Evolutionary conservation across 192 early-diverging fungal genomes (phyloP), one percentile per base, ranked within the genome.

Genomic region (Umbelopsis ramanniana): DNA sequence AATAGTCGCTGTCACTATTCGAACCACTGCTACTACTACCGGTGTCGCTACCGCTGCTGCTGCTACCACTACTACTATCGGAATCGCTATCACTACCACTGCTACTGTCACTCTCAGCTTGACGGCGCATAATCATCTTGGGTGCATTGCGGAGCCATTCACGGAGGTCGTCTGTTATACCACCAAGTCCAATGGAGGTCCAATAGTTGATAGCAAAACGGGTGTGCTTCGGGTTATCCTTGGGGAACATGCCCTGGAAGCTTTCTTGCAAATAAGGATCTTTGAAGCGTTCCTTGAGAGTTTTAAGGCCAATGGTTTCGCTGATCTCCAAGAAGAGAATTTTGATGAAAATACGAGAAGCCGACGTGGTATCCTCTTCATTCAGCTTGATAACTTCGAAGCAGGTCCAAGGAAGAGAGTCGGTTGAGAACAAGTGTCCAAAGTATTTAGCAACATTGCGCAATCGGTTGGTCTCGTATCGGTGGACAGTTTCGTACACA

Each of bases 201-300:
- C 94, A 99, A 79, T 96, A 99, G 77, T 99, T 99, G 87, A 99
- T 98, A 12, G 97, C 95, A 80, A 98, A 98, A 48, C 96, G 90
- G 14, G 92, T 95, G 67, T 94, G 87, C 67, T 89, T 88, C 50
- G 94, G 93, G 74, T 91, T 93, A 74, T 94, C 92, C 55, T 86
- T 95, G 14, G 96, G 96, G 76, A 99, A 99, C 76, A 98, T 78
- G 33, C 96, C 96, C 17, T 85, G 82, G 72, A 95, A 91, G 15
- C 89, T 93, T 29, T 93, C 91, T 7, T 86, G 75, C 75, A 94
- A 84, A 19, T 69, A 74, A 3, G 89, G 89, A 63, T 94, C 95
- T 70, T 90, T 84, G 69, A 92, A 74, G 69, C 87, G 82, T 66
- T 89, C 83, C 72, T 91, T 89, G 26, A 99, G 84, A 47, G 85